phyloP scores from a whole-genome alignment of 208 protist species.

The Leishmania gerbilli region DNA sequence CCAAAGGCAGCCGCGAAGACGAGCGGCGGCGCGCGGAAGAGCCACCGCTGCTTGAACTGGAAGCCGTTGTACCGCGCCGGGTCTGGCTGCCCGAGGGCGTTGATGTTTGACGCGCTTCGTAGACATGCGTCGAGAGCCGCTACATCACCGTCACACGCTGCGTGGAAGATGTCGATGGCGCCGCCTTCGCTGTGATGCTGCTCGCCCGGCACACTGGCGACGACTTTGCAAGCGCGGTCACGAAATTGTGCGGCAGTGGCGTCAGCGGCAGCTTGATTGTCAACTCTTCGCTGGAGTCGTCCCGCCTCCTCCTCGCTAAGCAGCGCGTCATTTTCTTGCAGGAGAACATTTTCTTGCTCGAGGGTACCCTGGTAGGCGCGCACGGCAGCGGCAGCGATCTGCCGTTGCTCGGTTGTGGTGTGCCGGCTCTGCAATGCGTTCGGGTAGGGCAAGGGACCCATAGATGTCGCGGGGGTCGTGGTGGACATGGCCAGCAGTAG shows the following conservation, averaged over 20 bases:
- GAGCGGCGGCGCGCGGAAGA: conserved; percentile 73
- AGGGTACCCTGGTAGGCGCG: conserved; percentile 8
- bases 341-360: conserved; percentile 10
- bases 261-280: conserved; percentile 16
- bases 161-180: conserved; percentile 66
- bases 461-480: conserved; percentile 1
- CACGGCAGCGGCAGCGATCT: conserved; percentile 24
- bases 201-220: conserved; percentile 5
- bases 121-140: conserved; percentile 39
- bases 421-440: conserved; percentile 56
- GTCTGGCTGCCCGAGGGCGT: conserved; percentile 72
- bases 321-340: conserved; percentile 12
- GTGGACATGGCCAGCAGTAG: conserved; percentile 10
- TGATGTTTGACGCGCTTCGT: conserved; percentile 32
- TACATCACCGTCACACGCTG: conserved; percentile 80
- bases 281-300: conserved; percentile 14
- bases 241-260: conserved; percentile 22
- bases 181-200: background rate
- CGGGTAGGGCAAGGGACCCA: conserved; percentile 40
- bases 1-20: conserved; percentile 78
- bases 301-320: conserved; percentile 27
- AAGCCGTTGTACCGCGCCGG: conserved; percentile 57
- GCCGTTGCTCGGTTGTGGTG: conserved; percentile 24
- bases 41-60: conserved; percentile 75
- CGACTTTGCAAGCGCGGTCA: conserved; percentile 22